Evolutionary conservation across 352 stramenopile genomes (phyloP), one percentile per base, ranked within the genome.

Genomic region (Globisporangium alternatum): DNA sequence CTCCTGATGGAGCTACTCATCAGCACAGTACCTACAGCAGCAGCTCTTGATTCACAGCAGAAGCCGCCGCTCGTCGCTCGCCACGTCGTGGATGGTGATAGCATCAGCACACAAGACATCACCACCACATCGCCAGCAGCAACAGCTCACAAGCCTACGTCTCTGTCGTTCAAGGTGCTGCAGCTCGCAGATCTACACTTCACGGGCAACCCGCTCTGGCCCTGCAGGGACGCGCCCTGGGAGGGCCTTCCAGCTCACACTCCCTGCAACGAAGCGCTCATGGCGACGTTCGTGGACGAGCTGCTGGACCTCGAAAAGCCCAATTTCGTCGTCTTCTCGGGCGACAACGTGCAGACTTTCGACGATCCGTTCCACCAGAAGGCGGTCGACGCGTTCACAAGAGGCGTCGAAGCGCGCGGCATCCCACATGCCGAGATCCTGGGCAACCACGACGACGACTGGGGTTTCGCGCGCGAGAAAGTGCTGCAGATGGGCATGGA

Each of bases 381-480:
- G 19, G 73, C 78, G 3, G 75, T 89, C 28, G 74, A 71, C n/a
- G 68, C 62, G n/a, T 77, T 81, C 49, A 77, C 70, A 31, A 31
- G 28, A 0, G 67, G 64, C 9, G 74, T 85, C 1, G 77, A 87
- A 43, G 70, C 60, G 28, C 66, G 76, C 12, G 45, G 62, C 22
- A 81, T 89, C 39, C 78, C 83, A 12, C 89, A 72, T 69, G 67
- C 77, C 3, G 68, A 80, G 52, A 90, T 90, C 3, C 86, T 87
- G 62, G 81, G 80, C 21, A 93, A 90, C 62, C 80, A 93, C 63
- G 80, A 90, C 64, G 78, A 77, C 44, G 71, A 87, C 58, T 68
- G 64, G 21, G 69, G 76, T 0, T 73, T 86, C 12, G 53, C 65
- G 9, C 69, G 80, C 0, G 72, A 82, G 51, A 56, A 77, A n/a